Evolutionary conservation across 805 yeast genomes (phyloP).

Genomic region (Kregervanrija pseudodelftensis): DNA sequence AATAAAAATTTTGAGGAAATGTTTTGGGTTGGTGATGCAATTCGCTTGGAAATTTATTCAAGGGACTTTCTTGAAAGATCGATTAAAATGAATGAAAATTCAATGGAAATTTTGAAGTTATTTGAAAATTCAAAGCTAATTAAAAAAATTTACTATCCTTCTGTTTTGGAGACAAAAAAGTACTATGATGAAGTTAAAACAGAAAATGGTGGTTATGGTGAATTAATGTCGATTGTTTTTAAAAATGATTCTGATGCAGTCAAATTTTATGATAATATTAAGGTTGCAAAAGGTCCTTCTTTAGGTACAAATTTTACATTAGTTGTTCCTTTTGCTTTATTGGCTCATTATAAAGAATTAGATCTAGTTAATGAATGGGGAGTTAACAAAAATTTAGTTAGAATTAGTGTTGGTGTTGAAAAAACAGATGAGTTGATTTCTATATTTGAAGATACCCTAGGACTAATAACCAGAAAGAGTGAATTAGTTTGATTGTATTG

Average conservation of each 20-base stretch:
- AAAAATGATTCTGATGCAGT: conserved; percentile 55
- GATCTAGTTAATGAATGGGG: conserved; percentile 79
- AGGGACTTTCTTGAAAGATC: conserved; percentile 76
- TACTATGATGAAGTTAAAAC: conserved; percentile 69
- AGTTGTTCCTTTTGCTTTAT: conserved; percentile 82
- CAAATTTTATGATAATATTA: conserved; percentile 61
- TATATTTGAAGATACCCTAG: conserved; percentile 47
- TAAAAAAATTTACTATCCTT: conserved; percentile 67
- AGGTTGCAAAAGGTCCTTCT: conserved; percentile 81
- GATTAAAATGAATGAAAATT: conserved; percentile 45
- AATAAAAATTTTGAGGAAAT: conserved; percentile 57
- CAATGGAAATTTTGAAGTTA: conserved; percentile 47
- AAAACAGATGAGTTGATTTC: conserved; percentile 49
- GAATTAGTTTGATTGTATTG: conserved; percentile 3
- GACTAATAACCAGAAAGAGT: conserved; percentile 31
- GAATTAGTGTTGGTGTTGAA: conserved; percentile 84
- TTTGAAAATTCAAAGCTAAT: conserved; percentile 47
- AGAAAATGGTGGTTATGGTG: conserved; percentile 82
- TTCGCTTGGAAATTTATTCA: conserved; percentile 85
- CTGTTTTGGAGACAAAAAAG: conserved; percentile 40
- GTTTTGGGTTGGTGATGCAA: conserved; percentile 92
- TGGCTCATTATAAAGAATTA: conserved; percentile 78
- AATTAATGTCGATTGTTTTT: conserved; percentile 70
- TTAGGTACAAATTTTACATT: conserved; percentile 85
- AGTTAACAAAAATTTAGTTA: conserved; percentile 66